phyloP scores from a whole-genome alignment of 176 grass and related monocot species.

The Saccharum officinarum region DNA sequence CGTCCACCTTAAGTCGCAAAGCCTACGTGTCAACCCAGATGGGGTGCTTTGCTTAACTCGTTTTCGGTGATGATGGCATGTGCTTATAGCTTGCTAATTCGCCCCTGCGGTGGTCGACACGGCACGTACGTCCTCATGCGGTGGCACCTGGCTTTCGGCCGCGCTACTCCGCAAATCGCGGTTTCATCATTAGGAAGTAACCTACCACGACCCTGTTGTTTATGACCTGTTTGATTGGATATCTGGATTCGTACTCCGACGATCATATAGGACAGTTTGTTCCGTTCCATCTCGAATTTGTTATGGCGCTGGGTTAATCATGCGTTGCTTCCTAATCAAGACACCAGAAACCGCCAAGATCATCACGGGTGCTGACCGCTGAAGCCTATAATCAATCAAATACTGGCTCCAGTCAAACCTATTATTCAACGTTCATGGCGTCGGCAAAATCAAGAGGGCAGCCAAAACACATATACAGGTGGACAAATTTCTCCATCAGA shows the following conservation, averaged over 20 bases:
- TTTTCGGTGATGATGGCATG: not conserved
- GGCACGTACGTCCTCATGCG: not conserved
- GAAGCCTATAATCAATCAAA: not conserved
- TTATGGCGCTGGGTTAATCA: not conserved
- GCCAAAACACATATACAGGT: not conserved
- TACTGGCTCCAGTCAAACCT: not conserved
- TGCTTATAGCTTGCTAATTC: not conserved
- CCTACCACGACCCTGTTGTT: not conserved
- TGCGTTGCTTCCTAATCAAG: not conserved
- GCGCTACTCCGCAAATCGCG: constrained; percentile 42
- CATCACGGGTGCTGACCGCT: not conserved
- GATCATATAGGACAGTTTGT: not conserved
- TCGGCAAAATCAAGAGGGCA: not conserved
- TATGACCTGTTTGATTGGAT: not conserved
- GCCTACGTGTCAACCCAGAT: constrained; percentile 5
- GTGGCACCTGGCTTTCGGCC: constrained; percentile 29
- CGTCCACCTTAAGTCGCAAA: not conserved
- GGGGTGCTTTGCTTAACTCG: not conserved
- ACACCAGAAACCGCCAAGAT: not conserved
- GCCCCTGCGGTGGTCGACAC: not conserved
- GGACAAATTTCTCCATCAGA: not conserved
- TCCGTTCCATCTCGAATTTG: not conserved
- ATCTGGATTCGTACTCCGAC: not conserved
- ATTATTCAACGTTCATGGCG: not conserved
- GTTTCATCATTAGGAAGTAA: not conserved